phyloP scores from a whole-genome alignment of 306 rosid genomes.

The Dryas drummondii region DNA sequence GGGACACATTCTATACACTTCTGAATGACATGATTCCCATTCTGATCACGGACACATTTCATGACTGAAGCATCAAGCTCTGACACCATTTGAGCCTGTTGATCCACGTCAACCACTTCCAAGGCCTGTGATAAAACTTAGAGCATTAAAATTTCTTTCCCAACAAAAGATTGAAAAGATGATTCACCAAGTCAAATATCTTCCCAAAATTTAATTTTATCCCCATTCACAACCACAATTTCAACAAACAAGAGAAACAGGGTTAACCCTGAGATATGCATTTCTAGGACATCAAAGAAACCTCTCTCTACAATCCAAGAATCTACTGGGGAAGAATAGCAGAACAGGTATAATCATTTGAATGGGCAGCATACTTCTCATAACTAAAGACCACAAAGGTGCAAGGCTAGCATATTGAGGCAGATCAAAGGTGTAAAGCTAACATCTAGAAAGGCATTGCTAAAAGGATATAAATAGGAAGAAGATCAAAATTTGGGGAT shows the following conservation, averaged over 20 bases:
- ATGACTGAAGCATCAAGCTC: constrained; percentile 86
- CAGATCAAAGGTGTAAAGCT: neutral
- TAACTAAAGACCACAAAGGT: too few species aligned
- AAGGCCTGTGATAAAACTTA: constrained; percentile 61
- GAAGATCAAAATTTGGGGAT: constrained; percentile 17
- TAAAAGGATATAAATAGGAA: constrained; percentile 1
- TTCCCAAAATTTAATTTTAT: neutral
- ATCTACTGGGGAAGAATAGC: too few species aligned
- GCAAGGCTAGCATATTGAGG: neutral
- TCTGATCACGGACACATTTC: constrained; percentile 96
- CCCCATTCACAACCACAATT: too few species aligned
- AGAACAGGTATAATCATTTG: too few species aligned
- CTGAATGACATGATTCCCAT: constrained; percentile 95
- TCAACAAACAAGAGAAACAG: too few species aligned
- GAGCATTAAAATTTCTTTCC: constrained; percentile 1
- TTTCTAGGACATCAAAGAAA: too few species aligned
- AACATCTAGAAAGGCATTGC: constrained; percentile 16
- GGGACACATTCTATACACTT: constrained; percentile 91
- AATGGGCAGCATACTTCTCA: too few species aligned
- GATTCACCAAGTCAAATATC: too few species aligned
- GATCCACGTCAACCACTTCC: constrained; percentile 83
- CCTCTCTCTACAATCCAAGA: too few species aligned
- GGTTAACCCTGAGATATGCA: too few species aligned
- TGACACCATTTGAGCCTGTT: constrained; percentile 78
- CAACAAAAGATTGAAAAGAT: neutral